Evolutionary conservation across 768 basidiomycete species (phyloP), one percentile per base, ranked within the genome.

Genomic region (Cantharellus anzutake): DNA sequence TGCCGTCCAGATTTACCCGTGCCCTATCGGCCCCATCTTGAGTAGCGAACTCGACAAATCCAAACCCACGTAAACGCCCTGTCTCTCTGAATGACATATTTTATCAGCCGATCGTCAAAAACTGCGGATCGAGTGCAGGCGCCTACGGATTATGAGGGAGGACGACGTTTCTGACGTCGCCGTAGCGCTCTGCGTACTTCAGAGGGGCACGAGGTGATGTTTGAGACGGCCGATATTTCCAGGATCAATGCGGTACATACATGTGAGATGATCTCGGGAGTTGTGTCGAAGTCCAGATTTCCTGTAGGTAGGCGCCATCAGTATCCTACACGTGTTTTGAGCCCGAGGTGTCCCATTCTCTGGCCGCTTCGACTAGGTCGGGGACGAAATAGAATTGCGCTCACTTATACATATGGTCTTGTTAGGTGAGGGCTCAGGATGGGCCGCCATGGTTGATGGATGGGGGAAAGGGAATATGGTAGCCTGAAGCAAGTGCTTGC

Each of bases 11-110:
- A 29, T 29, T 29, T 29, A 29, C 20, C 20, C 20, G 20, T 29
- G 20, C 20, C 20, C 20, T 29, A 5, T 84, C 74, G 51, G 93
- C 93, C 70, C 94, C 90, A 39, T 71, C 67, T 7, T 67, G 51
- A 55, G 71, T 69, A 63, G 74, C 70, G 71, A 75, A 92, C 59
- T 87, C 92, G 63, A 97, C 92, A 73, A 97, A 97, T 63, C 93
- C 93, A 71, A 97, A 97, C 68, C 93, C 93, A 69, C 93, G 85
- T 64, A 90, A 94, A 69, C 93, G 89, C 62, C 89, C 87, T 65
- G 94, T 97, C 69, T 96, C 94, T 70, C 92, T 89, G 75, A 11
- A 11, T 4, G 29, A 11, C 50, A 55, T 11, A 42, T 42, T 3
- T 37, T 56, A 38, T 7, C n/a, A 58, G 11, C n/a, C 14, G 57